These are phyloP conservation scores for Tinospora cordifolia DNA, from an alignment of 164 flowering plant species.

Conservation along the genomic window DNA sequence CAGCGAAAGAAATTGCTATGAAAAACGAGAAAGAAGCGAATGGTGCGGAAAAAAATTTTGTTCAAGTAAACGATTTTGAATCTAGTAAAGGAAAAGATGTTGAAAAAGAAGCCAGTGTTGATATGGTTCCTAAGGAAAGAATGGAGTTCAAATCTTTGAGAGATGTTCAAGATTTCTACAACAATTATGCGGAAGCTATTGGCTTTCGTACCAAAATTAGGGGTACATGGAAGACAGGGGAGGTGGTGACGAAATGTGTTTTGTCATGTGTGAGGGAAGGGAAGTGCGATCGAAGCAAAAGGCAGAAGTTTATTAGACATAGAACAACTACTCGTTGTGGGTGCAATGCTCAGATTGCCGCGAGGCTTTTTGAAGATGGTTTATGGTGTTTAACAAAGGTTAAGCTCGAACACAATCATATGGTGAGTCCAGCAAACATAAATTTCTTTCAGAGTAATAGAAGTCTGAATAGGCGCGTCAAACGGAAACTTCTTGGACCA, in stretches of 20 bases:
- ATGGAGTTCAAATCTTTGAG: background rate
- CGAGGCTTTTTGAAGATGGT: background rate
- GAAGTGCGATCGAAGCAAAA: background rate
- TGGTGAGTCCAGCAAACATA: background rate
- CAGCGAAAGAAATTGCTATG: background rate
- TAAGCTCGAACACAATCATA: conserved; percentile 4
- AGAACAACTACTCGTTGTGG: background rate
- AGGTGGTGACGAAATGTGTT: background rate
- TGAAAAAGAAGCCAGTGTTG: background rate
- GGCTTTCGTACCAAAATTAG: background rate
- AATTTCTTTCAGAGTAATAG: background rate
- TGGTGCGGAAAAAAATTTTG: background rate
- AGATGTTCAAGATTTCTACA: background rate
- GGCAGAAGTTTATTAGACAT: background rate
- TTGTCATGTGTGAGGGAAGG: background rate
- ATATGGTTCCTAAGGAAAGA: background rate
- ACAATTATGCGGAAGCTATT: background rate
- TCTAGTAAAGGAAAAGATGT: background rate
- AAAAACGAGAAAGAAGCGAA: background rate
- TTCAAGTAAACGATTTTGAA: background rate
- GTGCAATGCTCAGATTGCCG: background rate
- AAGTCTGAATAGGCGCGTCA: conserved; percentile 20
- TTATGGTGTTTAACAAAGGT: conserved; percentile 6
- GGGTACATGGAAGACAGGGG: background rate
- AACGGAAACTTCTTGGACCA: conserved; percentile 36